Conservation (phyloP, 768 basidiomycete genomes). For the Calocybe cyanea region DNA sequence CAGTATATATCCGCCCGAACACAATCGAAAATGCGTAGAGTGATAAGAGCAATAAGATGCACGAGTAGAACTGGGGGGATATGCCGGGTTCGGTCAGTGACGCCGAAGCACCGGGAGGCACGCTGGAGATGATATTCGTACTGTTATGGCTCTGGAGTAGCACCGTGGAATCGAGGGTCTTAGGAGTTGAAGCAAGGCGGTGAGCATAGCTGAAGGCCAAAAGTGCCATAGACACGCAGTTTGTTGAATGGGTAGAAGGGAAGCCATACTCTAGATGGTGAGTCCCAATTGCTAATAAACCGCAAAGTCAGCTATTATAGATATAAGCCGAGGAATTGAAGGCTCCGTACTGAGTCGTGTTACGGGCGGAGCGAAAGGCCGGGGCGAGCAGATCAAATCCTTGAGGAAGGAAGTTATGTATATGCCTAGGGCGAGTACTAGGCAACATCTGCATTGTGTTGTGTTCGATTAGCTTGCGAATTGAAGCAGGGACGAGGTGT, state of each 20-base stretch:
- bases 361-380: constrained; percentile 89
- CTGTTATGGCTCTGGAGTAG: background rate
- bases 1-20: constrained; percentile 78
- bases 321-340: background rate
- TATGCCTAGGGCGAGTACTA: constrained; percentile 74
- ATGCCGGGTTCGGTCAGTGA: constrained; percentile 30
- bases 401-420: constrained; percentile 87
- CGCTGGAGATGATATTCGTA: constrained; percentile 4
- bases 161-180: constrained; percentile 9
- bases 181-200: constrained; percentile 37
- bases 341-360: constrained; percentile 70
- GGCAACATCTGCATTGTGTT: constrained; percentile 45
- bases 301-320: background rate
- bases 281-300: constrained; percentile 57
- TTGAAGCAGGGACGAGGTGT: constrained; percentile 7
- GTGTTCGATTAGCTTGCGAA: background rate
- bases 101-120: constrained; percentile 10
- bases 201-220: constrained; percentile 65
- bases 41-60: constrained; percentile 40
- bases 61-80: constrained; percentile 40
- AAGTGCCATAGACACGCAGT: constrained; percentile 84
- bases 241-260: constrained; percentile 93
- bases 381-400: constrained; percentile 85
- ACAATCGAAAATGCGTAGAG: constrained; percentile 71
- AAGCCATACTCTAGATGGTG: constrained; percentile 94